Evolutionary conservation across 1,284 basidiomycete species (phyloP).

Genomic region (Fomitopsis schrenkii): DNA sequence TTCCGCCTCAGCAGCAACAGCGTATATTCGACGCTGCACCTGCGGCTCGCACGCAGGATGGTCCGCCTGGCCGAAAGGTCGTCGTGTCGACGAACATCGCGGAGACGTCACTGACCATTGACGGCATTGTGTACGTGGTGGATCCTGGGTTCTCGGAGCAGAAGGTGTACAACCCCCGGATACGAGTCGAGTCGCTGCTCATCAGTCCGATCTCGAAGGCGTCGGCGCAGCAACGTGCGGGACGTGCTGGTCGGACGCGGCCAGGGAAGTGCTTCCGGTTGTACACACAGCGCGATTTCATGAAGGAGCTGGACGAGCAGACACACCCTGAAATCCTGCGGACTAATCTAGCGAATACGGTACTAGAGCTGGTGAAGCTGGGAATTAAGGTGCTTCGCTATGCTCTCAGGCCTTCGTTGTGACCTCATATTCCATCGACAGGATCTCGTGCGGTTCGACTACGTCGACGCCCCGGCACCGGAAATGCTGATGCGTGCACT

Average conservation of each 20-base stretch:
- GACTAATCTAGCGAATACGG: constrained; percentile 90
- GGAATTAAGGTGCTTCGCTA: constrained; percentile 74
- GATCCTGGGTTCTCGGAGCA: constrained; percentile 98
- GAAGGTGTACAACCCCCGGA: constrained; percentile 96
- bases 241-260: constrained; percentile 95
- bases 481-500: constrained; percentile 98
- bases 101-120: constrained; percentile 96
- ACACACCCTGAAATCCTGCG: constrained; percentile 97
- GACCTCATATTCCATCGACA: constrained; percentile 23
- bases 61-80: constrained; percentile 89
- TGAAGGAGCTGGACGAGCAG: constrained; percentile 98
- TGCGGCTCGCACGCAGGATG: constrained; percentile 51
- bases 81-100: constrained; percentile 98
- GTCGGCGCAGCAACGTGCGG: constrained; percentile 91
- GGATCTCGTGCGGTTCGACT: constrained; percentile 92
- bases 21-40: constrained; percentile 93
- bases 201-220: constrained; percentile 97
- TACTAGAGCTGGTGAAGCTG: constrained; percentile 98
- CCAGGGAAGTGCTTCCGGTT: constrained; percentile 98
- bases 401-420: too few relatives aligned
- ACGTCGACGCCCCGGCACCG: constrained; percentile 94
- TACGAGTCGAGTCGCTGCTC: constrained; percentile 91
- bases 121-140: constrained; percentile 98
- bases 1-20: constrained; percentile 92
- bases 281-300: constrained; percentile 96